A percentile compares a stretch with the other conserved stretches of the same genome.
Conservation (phyloP, 2,329 filamentous ascomycete genomes). For the Hymenoscyphus fructigenus region DNA sequence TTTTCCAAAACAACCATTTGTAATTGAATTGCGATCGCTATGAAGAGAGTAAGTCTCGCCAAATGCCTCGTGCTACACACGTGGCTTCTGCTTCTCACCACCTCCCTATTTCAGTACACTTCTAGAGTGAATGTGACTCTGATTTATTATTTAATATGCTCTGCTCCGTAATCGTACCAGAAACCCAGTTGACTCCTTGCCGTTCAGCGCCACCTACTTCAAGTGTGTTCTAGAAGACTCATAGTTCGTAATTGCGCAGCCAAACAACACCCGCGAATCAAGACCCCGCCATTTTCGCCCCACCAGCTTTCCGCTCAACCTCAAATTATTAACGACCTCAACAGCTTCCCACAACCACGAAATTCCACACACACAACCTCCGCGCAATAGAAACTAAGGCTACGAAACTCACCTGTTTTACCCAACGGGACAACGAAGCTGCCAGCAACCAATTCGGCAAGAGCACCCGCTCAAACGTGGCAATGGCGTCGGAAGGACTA, state of each 20-base stretch:
- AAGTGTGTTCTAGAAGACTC: slow-evolving; percentile 1
- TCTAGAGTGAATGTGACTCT: neutral
- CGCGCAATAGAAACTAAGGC: no score
- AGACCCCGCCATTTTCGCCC: slow-evolving; percentile 9
- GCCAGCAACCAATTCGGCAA: neutral
- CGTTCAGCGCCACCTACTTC: neutral
- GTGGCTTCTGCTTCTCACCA: neutral
- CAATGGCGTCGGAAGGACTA: slow-evolving; percentile 29
- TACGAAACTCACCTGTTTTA: neutral
- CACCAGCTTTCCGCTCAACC: neutral
- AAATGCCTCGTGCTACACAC: neutral
- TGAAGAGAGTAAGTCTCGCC: neutral
- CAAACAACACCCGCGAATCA: neutral
- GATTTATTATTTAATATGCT: neutral
- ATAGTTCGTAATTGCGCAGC: slow-evolving; percentile 2
- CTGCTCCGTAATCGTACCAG: neutral
- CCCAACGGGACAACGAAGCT: neutral
- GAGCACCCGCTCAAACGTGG: neutral
- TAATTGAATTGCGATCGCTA: neutral
- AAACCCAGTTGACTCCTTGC: slow-evolving; percentile 9
- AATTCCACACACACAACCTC: no score
- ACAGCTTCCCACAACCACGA: neutral
- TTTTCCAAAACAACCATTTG: neutral
- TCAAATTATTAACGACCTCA: slow-evolving; percentile 7
- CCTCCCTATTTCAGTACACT: neutral